Percentiles rank a stretch among this genome's conserved stretches.
phyloP scores from a whole-genome alignment of 768 basidiomycete species.

The Piloderma croceum region DNA sequence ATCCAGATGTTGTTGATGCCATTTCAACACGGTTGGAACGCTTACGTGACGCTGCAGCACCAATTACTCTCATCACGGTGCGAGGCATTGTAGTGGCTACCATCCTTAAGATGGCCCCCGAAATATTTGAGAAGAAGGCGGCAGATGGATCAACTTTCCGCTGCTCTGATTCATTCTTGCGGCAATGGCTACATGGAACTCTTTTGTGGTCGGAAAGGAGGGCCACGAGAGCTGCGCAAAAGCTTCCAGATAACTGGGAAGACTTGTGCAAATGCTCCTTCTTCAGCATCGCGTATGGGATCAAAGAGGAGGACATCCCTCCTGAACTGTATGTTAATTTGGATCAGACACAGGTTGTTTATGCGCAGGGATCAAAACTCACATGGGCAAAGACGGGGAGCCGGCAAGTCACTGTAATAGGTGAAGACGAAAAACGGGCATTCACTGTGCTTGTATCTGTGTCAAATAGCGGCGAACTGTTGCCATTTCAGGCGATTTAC shows the following conservation, averaged over 20 bases:
- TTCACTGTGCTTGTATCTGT: slow-evolving; percentile 33
- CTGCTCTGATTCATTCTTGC: slow-evolving; percentile 23
- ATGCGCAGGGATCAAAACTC: slow-evolving; percentile 17
- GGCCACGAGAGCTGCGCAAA: slow-evolving; percentile 30
- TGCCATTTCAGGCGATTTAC: slow-evolving; percentile 37
- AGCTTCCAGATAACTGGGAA: slow-evolving; percentile 27
- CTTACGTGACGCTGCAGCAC: slow-evolving; percentile 15
- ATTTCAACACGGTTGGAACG: slow-evolving; percentile 13
- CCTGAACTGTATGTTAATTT: slow-evolving; percentile 26
- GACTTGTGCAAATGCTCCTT: slow-evolving; percentile 12
- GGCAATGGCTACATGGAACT: slow-evolving; percentile 14
- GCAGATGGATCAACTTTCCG: slow-evolving; percentile 23
- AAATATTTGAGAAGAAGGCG: slow-evolving; percentile 20
- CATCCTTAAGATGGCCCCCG: slow-evolving; percentile 18
- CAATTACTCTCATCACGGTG: slow-evolving; percentile 21
- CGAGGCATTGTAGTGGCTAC: slow-evolving; percentile 26
- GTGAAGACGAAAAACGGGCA: slow-evolving; percentile 37
- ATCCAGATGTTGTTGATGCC: slow-evolving; percentile 13
- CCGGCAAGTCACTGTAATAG: slow-evolving; percentile 31
- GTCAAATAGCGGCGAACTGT: slow-evolving; percentile 23
- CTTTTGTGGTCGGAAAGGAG: slow-evolving; percentile 23
- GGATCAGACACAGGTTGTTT: slow-evolving; percentile 32
- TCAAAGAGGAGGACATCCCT: slow-evolving; percentile 23
- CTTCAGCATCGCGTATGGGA: slow-evolving; percentile 19
- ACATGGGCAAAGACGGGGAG: slow-evolving; percentile 27